Base-by-base conservation (phyloP, 2,329 filamentous ascomycete species). In the Karstenula rhodostoma region DNA sequence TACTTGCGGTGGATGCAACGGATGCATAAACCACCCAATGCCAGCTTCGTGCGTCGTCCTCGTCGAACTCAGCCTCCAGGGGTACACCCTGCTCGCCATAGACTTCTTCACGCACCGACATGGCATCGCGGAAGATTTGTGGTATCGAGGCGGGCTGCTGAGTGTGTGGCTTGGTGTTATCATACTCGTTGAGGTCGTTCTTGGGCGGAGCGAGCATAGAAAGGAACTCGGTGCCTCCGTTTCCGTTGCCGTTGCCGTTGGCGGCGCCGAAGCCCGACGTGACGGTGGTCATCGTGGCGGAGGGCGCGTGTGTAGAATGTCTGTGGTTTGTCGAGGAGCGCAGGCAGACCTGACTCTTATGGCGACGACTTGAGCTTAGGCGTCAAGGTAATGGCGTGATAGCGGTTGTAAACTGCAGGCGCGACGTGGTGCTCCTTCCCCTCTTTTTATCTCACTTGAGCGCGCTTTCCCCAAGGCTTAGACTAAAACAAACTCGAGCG, bases 11-110 rank as follows among this genome's bases (percentile, higher is more conserved):
- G 56, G 85, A 84, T 60, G 73, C 76, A 58, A 90, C 83, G 17
- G 84, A 88, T 50, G 87, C 87, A 77, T 96, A 97, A n/a, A 89
- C 83, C 32, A 97, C 89, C 91, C 92, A 97, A 78, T 97, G 93
- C 79, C 89, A 94, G 67, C 88, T 89, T 37, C 91, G 86, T 0
- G 84, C 67, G 76, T 98, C 94, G 74, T 97, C 93, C 1, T 84
- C 80, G 80, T 97, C 94, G 66, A 92, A 85, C 77, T 98, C 94
- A 65, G 88, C 86, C 40, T 90, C 87, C 0, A 87, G 77, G 0
- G 82, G 79, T 29, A 86, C 82, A 23, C 80, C 76, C 64, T 89
- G 87, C 72, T 88, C 86, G 59, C 84, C 77, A 66, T 85, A 89
- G 64, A 89, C 87, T 42, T 79, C 77, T 58, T 84, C 80, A 40